Conservation (phyloP, 1,284 basidiomycete genomes). For the Calocybe gambosa region DNA sequence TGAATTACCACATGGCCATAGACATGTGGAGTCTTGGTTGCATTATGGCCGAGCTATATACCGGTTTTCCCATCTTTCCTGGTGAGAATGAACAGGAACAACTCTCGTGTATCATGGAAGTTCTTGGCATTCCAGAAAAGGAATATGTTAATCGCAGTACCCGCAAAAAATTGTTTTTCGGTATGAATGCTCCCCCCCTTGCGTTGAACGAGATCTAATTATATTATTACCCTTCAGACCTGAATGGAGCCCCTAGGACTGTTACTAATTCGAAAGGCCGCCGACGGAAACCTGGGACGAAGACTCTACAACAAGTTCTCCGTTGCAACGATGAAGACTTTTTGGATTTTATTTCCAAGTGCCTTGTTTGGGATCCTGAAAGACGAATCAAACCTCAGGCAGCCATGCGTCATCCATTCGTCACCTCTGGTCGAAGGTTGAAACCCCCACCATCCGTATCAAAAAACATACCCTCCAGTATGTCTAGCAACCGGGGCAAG, state of each 20-base stretch:
- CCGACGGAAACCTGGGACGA: conserved; percentile 84
- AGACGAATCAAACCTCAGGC: conserved; percentile 91
- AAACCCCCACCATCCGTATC: conserved; percentile 40
- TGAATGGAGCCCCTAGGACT: conserved; percentile 85
- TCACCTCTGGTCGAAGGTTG: conserved; percentile 57
- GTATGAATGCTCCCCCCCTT: conserved; percentile 36
- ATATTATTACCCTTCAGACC: conserved; percentile 48
- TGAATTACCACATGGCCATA: conserved; percentile 94
- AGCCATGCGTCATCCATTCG: conserved; percentile 89
- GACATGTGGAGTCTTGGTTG: conserved; percentile 99
- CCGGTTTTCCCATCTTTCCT: conserved; percentile 98
- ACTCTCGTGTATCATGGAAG: conserved; percentile 98
- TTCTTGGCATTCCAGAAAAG: conserved; percentile 92
- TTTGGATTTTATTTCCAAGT: conserved; percentile 91
- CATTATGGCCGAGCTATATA: conserved; percentile 95
- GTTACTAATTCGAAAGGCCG: conserved; percentile 97
- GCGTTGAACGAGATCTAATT: not conserved
- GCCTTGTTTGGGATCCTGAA: conserved; percentile 97
- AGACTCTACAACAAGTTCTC: conserved; percentile 84
- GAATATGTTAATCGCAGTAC: conserved; percentile 93
- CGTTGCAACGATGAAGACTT: conserved; percentile 87
- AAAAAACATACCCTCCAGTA: conserved; percentile 41
- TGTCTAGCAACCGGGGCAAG: conserved; percentile 47
- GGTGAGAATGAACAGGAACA: conserved; percentile 99
- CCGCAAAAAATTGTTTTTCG: conserved; percentile 94